Percentiles rank a stretch among this genome's conserved stretches.
Evolutionary conservation across 441 rosid genomes (phyloP).

Genomic region (Biscutella laevigata): DNA sequence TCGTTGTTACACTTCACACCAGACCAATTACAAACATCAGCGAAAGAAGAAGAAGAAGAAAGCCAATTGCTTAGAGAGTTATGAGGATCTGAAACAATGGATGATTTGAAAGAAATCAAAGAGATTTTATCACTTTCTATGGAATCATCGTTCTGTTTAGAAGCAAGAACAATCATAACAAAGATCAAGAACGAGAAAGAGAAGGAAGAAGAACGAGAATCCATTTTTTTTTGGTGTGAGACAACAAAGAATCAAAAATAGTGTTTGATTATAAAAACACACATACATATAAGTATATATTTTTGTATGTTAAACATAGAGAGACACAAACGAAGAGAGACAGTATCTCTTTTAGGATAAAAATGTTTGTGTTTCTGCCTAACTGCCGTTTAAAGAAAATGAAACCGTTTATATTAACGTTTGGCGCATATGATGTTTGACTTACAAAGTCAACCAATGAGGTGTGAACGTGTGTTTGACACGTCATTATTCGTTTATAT

Average conservation of each 20-base stretch:
- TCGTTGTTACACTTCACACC: slow-evolving; percentile 57
- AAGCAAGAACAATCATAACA: slow-evolving; percentile 23
- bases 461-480: slow-evolving; percentile 21
- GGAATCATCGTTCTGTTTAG: slow-evolving; percentile 18
- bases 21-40: slow-evolving; percentile 65
- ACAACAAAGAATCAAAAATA: slow-evolving; percentile 12
- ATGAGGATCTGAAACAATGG: slow-evolving; percentile 45
- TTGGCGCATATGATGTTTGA: slow-evolving; percentile 51
- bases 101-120: slow-evolving; percentile 48
- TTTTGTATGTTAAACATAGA: too few species aligned
- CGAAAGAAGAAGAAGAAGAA: slow-evolving; percentile 1
- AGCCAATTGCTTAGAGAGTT: slow-evolving; percentile 45
- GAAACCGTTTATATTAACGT: slow-evolving; percentile 24
- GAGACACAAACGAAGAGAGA: slow-evolving; percentile 20
- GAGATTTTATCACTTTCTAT: slow-evolving; percentile 34
- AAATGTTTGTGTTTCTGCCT: slow-evolving; percentile 56
- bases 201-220: slow-evolving; percentile 29
- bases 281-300: background rate
- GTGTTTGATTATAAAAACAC: slow-evolving; percentile 23
- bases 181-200: slow-evolving; percentile 27
- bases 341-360: slow-evolving; percentile 10
- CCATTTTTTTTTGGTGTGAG: slow-evolving; percentile 24
- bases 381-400: slow-evolving; percentile 46
- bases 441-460: slow-evolving; percentile 21
- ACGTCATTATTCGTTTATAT: slow-evolving; percentile 7